phyloP scores from a whole-genome alignment of 768 basidiomycete species.

The Gloeopeniophorella convolvens region DNA sequence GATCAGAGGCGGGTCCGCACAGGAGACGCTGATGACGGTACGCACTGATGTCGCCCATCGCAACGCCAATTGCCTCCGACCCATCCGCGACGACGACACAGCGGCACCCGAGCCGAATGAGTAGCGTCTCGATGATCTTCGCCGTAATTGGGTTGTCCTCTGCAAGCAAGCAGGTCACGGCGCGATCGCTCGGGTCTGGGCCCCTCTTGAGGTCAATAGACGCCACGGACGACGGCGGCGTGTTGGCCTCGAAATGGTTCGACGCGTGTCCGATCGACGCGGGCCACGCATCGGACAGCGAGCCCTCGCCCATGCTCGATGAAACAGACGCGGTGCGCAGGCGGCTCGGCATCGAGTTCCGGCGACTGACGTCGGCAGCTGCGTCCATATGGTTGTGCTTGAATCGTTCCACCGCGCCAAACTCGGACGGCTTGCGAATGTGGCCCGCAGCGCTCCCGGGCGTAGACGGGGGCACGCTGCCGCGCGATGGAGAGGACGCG shows the following conservation, averaged over 20 bases:
- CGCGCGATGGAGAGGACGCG: slow-evolving; percentile 81
- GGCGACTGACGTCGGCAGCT: slow-evolving; percentile 56
- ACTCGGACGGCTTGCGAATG: slow-evolving; percentile 83
- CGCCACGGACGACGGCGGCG: slow-evolving; percentile 80
- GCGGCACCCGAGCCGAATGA: slow-evolving; percentile 90
- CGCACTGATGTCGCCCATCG: slow-evolving; percentile 92
- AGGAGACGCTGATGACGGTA: slow-evolving; percentile 24
- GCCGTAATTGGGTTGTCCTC: slow-evolving; percentile 98
- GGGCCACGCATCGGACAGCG: slow-evolving; percentile 70
- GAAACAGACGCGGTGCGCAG: slow-evolving; percentile 82
- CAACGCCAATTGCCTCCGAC: slow-evolving; percentile 93
- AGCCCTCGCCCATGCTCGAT: slow-evolving; percentile 66
- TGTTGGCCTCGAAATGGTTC: slow-evolving; percentile 50
- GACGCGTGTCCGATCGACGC: slow-evolving; percentile 47
- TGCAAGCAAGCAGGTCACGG: slow-evolving; percentile 90
- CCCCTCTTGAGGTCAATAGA: slow-evolving; percentile 75
- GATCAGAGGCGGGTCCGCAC: no score
- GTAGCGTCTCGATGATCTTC: slow-evolving; percentile 92
- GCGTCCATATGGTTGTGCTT: slow-evolving; percentile 79
- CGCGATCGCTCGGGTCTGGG: slow-evolving; percentile 74
- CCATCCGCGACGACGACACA: slow-evolving; percentile 95
- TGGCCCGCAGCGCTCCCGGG: slow-evolving; percentile 60
- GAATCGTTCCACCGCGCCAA: slow-evolving; percentile 81
- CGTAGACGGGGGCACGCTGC: slow-evolving; percentile 64
- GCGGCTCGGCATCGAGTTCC: slow-evolving; percentile 81